Percentiles rank a stretch among this genome's conserved stretches.
phyloP scores from a whole-genome alignment of 305 asterid genomes.

The Solanum aculeatissimum region DNA sequence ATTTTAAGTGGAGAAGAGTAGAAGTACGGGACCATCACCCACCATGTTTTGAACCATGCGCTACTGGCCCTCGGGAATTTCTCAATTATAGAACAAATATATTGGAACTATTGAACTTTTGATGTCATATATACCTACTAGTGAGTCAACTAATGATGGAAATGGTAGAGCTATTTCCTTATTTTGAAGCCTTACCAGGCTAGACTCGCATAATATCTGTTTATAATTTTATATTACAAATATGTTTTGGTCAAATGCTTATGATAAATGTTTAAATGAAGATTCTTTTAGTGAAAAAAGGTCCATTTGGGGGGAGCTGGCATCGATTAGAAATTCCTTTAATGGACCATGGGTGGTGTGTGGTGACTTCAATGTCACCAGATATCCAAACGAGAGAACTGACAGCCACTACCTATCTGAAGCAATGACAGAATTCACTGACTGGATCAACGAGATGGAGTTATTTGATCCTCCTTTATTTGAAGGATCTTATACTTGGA shows the following conservation, averaged over 20 bases:
- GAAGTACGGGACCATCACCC: background rate
- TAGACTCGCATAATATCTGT: background rate
- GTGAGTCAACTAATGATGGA: background rate
- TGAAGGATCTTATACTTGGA: no score
- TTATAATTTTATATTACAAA: background rate
- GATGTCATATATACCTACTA: background rate
- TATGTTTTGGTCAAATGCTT: background rate
- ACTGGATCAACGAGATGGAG: no score
- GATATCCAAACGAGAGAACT: no score
- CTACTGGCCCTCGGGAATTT: background rate
- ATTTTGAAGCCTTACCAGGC: background rate
- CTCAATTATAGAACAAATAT: background rate
- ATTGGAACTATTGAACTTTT: background rate
- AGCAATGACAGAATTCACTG: no score
- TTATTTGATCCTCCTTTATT: no score
- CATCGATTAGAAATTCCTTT: no score
- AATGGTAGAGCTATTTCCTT: background rate
- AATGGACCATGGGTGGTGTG: no score
- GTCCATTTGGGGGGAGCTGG: no score
- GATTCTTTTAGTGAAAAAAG: background rate
- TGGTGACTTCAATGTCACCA: no score
- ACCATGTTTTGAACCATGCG: background rate
- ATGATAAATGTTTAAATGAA: background rate
- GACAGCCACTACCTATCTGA: no score
- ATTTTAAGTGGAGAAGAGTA: background rate